Base-by-base conservation (phyloP, 139 green algal species). In the Chlamydomonas sp. region DNA sequence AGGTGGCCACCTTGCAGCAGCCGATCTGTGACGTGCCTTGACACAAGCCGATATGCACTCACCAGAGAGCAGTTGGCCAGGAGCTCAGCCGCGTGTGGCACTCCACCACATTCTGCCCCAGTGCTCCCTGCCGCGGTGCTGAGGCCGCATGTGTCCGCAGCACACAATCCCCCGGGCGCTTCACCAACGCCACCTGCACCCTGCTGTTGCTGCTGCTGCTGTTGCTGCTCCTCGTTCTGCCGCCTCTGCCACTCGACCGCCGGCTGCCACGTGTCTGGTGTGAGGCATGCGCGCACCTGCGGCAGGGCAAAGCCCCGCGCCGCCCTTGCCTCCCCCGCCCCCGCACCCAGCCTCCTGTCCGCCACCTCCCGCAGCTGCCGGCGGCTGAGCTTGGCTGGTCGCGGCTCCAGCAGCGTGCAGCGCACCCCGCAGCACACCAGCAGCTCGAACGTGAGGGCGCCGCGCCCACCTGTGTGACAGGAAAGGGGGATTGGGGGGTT, bases 341-440 rank as follows among this genome's bases (percentile, higher is more conserved):
- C 66, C 71, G 4, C 79, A 74, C 63, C 17, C 63, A n/a, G 49
- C 74, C 74, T 59, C 74, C 31, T 49, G 31, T 49, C 31, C 31
- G 31, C 31, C 75, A 81, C 49, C 63, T 77, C 63, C 64, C 63
- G 15, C 20, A 66, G 61, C 87, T 94, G 80, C 17, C 62, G 61
- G 71, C 92, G 91, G 68, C 60, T 90, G 61, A 96, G 90, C 67
- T 93, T 93, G 18, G 92, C 85, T 1, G 88, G 78, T 7, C 95
- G 90, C 2, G 95, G 95, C 59, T 97, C 95, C 18, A 97, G 87
- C 31, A 96, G 81, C 3, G 95, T 97, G 61, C 59, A 78, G 9
- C 17, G 79, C 73, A 96, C 89, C 14, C 92, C 84, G 49, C 81
- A 78, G 7, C 60, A 18, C 10, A 89, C 68, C 31, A 85, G 20